These are phyloP conservation scores for Pontederia crassipes DNA, from an alignment of 176 grass and related monocot genomes.

Conservation along the genomic window DNA sequence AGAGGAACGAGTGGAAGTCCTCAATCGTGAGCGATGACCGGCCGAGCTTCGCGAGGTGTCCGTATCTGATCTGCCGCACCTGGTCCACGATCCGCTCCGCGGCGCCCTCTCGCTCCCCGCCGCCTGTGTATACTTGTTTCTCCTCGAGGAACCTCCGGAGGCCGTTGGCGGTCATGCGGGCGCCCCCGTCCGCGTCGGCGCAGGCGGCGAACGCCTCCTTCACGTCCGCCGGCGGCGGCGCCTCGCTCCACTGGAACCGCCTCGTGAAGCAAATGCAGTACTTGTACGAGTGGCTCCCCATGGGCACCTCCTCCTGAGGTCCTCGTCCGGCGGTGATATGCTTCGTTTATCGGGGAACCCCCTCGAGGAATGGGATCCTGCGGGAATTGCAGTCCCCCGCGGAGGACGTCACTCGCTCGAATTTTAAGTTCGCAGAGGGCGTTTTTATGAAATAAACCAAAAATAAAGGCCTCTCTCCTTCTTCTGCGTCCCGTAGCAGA, in stretches of 20 bases:
- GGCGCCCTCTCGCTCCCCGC: neutral
- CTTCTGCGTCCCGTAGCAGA: too few relatives aligned
- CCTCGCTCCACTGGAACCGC: neutral
- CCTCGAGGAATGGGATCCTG: neutral
- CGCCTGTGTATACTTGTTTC: neutral
- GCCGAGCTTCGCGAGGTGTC: conserved; percentile 1
- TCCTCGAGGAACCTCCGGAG: conserved; percentile 6
- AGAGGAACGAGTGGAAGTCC: conserved; percentile 9
- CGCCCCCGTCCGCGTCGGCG: neutral
- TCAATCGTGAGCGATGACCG: neutral
- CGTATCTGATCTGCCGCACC: neutral
- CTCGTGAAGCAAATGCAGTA: conserved; percentile 17
- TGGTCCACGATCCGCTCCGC: conserved; percentile 9
- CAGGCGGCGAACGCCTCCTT: neutral
- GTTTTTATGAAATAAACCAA: too few relatives aligned
- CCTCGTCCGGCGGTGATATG: too few relatives aligned
- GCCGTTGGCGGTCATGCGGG: neutral
- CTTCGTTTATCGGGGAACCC: neutral
- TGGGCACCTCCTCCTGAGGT: neutral
- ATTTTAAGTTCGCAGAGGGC: too few relatives aligned
- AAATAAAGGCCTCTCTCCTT: too few relatives aligned
- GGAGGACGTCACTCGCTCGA: too few relatives aligned
- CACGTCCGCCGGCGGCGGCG: neutral
- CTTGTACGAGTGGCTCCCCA: conserved; percentile 11
- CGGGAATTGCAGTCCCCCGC: neutral